Percentiles rank a stretch among this genome's conserved stretches.
Evolutionary conservation across 1,284 basidiomycete species (phyloP).

Genomic region (Marasmius fiardii): DNA sequence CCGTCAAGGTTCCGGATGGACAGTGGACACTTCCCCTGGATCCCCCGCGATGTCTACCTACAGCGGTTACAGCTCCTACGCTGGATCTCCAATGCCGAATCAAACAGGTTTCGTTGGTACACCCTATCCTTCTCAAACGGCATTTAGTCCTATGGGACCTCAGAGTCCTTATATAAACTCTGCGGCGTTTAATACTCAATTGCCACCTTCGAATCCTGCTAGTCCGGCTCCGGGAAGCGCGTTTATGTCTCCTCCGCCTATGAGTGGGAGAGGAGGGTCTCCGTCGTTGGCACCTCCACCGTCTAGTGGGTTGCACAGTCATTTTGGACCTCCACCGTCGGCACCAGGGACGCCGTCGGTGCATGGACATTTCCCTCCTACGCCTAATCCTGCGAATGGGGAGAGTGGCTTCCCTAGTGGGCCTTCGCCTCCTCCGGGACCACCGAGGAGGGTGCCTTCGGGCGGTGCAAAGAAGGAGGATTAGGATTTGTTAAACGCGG

Average conservation of each 20-base stretch:
- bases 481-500: conserved; percentile 24
- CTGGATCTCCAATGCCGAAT: conserved; percentile 31
- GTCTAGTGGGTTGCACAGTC: conserved; percentile 3
- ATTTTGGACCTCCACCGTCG: conserved; percentile 15
- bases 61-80: conserved; percentile 26
- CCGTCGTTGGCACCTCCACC: not conserved
- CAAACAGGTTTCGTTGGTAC: not conserved
- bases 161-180: conserved; percentile 33
- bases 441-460: conserved; percentile 17
- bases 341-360: conserved; percentile 22
- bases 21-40: conserved; percentile 14
- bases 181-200: conserved; percentile 23
- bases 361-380: conserved; percentile 34
- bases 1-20: conserved; percentile 18
- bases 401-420: conserved; percentile 23
- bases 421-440: conserved; percentile 22
- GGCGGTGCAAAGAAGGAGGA: conserved; percentile 40
- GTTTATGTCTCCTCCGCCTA: not conserved
- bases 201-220: conserved; percentile 21
- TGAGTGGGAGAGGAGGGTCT: not conserved
- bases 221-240: not conserved
- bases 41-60: conserved; percentile 8
- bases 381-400: conserved; percentile 31
- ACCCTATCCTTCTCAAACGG: conserved; percentile 12
- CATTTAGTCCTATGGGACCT: conserved; percentile 25